Percentiles rank a stretch among this genome's conserved stretches.
phyloP scores from a whole-genome alignment of 371 early-diverging fungal genomes.

The Paramicrosporidium saccamoebae region DNA sequence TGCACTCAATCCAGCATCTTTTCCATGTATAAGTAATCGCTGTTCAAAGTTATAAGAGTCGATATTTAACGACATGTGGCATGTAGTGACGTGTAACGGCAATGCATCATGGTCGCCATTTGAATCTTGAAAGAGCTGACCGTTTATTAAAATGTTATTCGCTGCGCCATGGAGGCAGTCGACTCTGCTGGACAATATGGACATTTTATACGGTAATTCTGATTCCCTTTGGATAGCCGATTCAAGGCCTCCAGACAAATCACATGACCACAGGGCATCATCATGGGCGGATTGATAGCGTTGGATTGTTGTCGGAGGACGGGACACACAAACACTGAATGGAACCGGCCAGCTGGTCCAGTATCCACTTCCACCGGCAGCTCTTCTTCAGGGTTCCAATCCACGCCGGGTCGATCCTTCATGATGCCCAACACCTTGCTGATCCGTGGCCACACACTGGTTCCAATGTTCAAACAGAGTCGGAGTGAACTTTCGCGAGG shows the following conservation, averaged over 20 bases:
- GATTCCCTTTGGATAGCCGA: slow-evolving; percentile 26
- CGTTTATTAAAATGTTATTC: slow-evolving; percentile 29
- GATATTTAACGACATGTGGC: no score
- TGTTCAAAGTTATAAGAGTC: no score
- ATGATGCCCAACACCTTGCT: slow-evolving; percentile 53
- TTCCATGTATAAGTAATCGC: no score
- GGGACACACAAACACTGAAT: slow-evolving; percentile 89
- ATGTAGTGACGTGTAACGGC: no score
- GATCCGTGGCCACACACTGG: slow-evolving; percentile 55
- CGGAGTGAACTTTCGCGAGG: neutral
- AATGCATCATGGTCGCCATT: neutral
- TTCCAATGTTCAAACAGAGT: slow-evolving; percentile 42
- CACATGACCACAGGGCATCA: slow-evolving; percentile 90
- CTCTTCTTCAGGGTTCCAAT: slow-evolving; percentile 68
- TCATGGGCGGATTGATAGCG: slow-evolving; percentile 84
- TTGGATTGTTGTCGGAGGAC: slow-evolving; percentile 77
- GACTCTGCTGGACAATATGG: slow-evolving; percentile 78
- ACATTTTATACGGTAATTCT: slow-evolving; percentile 45
- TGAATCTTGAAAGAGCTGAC: neutral
- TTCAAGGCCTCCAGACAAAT: slow-evolving; percentile 59
- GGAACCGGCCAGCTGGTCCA: slow-evolving; percentile 42
- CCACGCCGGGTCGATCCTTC: slow-evolving; percentile 29
- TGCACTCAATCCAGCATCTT: no score
- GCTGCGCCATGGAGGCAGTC: slow-evolving; percentile 27
- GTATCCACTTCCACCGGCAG: slow-evolving; percentile 50